phyloP scores from a whole-genome alignment of 345 rosid species.

The Passiflora organensis region DNA sequence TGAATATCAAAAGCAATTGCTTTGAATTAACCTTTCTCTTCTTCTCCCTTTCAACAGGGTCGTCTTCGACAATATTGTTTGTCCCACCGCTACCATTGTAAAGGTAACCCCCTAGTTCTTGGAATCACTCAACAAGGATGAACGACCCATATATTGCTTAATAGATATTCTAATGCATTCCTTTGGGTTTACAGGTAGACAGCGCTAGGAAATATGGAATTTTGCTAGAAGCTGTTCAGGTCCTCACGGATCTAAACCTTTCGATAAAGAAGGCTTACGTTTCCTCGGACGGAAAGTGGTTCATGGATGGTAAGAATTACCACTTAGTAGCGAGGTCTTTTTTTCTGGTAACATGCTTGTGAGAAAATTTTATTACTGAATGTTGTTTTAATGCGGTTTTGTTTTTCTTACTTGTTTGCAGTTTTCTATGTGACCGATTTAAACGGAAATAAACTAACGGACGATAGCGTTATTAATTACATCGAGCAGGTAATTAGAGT shows the following conservation, averaged over 20 bases:
- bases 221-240: slow-evolving; percentile 81
- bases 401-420: slow-evolving; percentile 27
- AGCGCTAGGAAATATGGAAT: slow-evolving; percentile 83
- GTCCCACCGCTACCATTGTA: slow-evolving; percentile 78
- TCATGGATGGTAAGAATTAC: slow-evolving; percentile 79
- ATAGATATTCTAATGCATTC: no score
- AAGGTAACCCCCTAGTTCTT: slow-evolving; percentile 62
- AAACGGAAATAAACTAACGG: slow-evolving; percentile 79
- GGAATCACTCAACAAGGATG: neutral
- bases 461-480: slow-evolving; percentile 67
- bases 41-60: slow-evolving; percentile 51
- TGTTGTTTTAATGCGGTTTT: no score
- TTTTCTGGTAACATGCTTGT: no score
- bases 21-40: slow-evolving; percentile 18
- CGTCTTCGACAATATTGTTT: slow-evolving; percentile 88
- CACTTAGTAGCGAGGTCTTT: neutral
- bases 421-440: slow-evolving; percentile 93
- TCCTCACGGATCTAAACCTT: slow-evolving; percentile 90
- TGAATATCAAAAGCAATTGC: slow-evolving; percentile 5
- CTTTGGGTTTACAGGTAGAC: slow-evolving; percentile 50
- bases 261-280: slow-evolving; percentile 85
- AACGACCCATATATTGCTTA: no score
- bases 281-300: slow-evolving; percentile 85
- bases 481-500: slow-evolving; percentile 66
- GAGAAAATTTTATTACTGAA: no score